phyloP scores from a whole-genome alignment of 2,329 filamentous ascomycete species.

The Pseudodiploospora longispora region DNA sequence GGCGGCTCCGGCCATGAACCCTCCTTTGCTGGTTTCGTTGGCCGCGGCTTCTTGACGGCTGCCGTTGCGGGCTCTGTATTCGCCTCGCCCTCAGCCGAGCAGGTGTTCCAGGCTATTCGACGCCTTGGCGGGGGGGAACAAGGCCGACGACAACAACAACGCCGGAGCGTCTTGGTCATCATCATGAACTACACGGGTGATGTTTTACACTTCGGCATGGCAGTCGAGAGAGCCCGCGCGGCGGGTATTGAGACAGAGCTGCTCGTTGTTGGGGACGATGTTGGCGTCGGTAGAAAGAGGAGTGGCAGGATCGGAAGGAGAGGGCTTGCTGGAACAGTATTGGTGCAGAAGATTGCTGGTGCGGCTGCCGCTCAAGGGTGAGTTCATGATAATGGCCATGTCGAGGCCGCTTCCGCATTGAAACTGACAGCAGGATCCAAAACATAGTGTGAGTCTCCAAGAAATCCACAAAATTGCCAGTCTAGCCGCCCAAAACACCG shows the following conservation, averaged over 20 bases:
- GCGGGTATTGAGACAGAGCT: conserved; percentile 53
- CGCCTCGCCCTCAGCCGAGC: conserved; percentile 64
- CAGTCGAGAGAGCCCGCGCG: conserved; percentile 63
- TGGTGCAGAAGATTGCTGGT: conserved; percentile 58
- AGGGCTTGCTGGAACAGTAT: conserved; percentile 59
- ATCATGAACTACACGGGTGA: conserved; percentile 71
- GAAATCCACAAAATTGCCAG: conserved; percentile 37
- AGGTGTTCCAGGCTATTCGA: conserved; percentile 57
- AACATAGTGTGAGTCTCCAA: conserved; percentile 17
- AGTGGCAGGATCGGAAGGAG: conserved; percentile 64
- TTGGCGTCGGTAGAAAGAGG: conserved; percentile 57
- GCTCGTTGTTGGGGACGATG: conserved; percentile 67
- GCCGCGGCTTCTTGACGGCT: conserved; percentile 58
- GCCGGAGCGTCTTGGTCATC: conserved; percentile 60
- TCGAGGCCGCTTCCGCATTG: no score
- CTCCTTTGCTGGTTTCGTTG: conserved; percentile 63
- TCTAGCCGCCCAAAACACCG: conserved; percentile 38
- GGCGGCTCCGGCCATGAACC: conserved; percentile 69
- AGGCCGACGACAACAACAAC: conserved; percentile 12
- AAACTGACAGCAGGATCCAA: no score
- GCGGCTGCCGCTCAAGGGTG: conserved; percentile 39
- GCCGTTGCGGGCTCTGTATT: conserved; percentile 70
- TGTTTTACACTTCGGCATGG: conserved; percentile 68
- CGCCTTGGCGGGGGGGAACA: conserved; percentile 40
- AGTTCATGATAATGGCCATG: not conserved